Percentiles rank a stretch among this genome's conserved stretches.
phyloP scores from a whole-genome alignment of 148 eudicot species.

The Silene uniflora region DNA sequence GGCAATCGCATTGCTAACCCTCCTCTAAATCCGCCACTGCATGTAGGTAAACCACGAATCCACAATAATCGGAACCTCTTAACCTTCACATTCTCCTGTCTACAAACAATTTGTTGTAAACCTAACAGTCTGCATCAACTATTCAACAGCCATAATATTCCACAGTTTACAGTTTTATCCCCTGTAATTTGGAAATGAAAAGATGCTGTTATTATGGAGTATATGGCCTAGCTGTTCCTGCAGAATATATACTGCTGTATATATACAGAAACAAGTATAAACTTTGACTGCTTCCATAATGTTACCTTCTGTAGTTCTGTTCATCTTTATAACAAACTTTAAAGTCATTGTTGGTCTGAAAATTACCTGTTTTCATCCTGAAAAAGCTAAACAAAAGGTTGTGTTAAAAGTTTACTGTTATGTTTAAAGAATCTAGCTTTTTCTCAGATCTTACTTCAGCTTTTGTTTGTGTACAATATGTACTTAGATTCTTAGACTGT shows the following conservation, averaged over 20 bases:
- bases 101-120: too few species aligned
- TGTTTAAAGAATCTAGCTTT: slow-evolving; percentile 8
- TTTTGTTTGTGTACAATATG: neutral
- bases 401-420: slow-evolving; percentile 14
- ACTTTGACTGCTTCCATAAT: neutral
- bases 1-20: too few species aligned
- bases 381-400: slow-evolving; percentile 12
- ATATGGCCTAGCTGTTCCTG: neutral
- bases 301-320: too few species aligned
- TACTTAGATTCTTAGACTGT: slow-evolving; percentile 18
- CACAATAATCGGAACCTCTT: too few species aligned
- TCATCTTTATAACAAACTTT: neutral
- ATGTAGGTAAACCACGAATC: too few species aligned
- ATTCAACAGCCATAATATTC: neutral
- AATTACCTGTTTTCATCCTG: neutral
- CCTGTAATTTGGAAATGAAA: neutral
- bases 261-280: neutral
- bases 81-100: too few species aligned
- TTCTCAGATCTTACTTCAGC: slow-evolving; percentile 15
- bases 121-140: neutral
- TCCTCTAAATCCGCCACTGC: too few species aligned
- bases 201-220: neutral
- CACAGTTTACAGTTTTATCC: neutral
- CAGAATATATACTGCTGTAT: slow-evolving; percentile 1
- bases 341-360: slow-evolving; percentile 14